Evolutionary conservation across 2,329 filamentous ascomycete species (phyloP), one percentile per base, ranked within the genome.

Genomic region (Botrytis porri): DNA sequence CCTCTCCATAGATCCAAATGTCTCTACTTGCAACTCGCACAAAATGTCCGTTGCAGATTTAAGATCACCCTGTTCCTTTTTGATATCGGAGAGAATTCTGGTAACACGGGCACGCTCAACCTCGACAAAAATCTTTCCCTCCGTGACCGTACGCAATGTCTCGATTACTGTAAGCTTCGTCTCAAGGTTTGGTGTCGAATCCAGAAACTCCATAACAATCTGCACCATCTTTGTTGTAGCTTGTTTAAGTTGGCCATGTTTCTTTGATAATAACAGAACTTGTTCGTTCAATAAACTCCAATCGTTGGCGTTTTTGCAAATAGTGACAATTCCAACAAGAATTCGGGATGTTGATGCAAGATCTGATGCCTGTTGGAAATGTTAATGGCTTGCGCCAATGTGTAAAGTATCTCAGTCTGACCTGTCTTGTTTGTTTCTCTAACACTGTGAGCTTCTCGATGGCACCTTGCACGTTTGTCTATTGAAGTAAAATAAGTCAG

Each of bases 71-170:
- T 98, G 94, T 77, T 93, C 85, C 84, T 97, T 98, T 88, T 98
- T 98, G 87, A 99, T 98, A 83, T 98, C 90, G 69, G 96, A 98
- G 20, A 99, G 88, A 77, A 97, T 97, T 81, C 92, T 94, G 79
- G 96, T 99, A 74, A 99, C 92, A 78, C 96, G 93, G 76, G 96
- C 96, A 78, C 96, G 91, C 87, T 99, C 96, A 70, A 99, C 96
- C 86, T 99, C 96, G 79, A 99, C 95, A 80, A 99, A 99, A 82
- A 99, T 99, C 92, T 99, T 99, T 84, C 96, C 96, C 84, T 99
- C 96, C 14, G 96, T 99, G 66, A 99, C 95, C 60, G 95, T 98
- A 79, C 96, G 90, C 80, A 99, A 84, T 1, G 95, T 97, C 84
- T 99, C 95, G 80, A 99, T 99, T 74, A 97, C 90, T 35, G 93